phyloP scores from a whole-genome alignment of 306 rosid species.

The Vachellia pachyceras region DNA sequence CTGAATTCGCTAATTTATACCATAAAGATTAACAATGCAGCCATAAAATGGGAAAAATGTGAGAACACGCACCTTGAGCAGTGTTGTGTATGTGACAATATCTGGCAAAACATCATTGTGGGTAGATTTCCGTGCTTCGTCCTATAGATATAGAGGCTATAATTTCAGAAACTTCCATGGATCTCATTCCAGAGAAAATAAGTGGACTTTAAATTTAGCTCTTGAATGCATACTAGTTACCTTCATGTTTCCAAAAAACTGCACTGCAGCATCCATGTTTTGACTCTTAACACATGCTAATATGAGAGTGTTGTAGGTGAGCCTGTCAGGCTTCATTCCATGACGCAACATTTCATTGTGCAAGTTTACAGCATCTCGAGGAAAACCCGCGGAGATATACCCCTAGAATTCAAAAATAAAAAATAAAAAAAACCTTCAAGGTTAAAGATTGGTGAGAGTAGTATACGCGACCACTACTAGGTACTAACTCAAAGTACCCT shows the following conservation, averaged over 20 bases:
- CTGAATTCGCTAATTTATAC: not conserved
- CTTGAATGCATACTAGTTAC: slow-evolving; percentile 55
- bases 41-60: slow-evolving; percentile 11
- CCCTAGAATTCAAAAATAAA: slow-evolving; percentile 58
- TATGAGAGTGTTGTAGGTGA: slow-evolving; percentile 80
- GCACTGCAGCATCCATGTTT: slow-evolving; percentile 68
- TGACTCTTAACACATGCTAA: slow-evolving; percentile 69
- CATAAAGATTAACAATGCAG: slow-evolving; percentile 7
- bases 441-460: not conserved
- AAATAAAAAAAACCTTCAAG: slow-evolving; percentile 9
- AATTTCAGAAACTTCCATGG: slow-evolving; percentile 37
- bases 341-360: slow-evolving; percentile 57
- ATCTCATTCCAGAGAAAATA: slow-evolving; percentile 27
- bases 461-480: not conserved
- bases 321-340: slow-evolving; percentile 74
- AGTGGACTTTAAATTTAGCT: slow-evolving; percentile 58
- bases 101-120: slow-evolving; percentile 68
- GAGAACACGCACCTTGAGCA: slow-evolving; percentile 66
- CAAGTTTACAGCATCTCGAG: slow-evolving; percentile 63
- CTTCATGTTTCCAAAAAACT: slow-evolving; percentile 83
- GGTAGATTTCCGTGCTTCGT: slow-evolving; percentile 46
- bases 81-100: slow-evolving; percentile 72
- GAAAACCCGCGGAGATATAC: slow-evolving; percentile 68
- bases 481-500: not conserved
- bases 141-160: slow-evolving; percentile 48